Evolutionary conservation across 371 early-diverging fungal species (phyloP), one percentile per base, ranked within the genome.

Genomic region (Saksenaea oblongispora): DNA sequence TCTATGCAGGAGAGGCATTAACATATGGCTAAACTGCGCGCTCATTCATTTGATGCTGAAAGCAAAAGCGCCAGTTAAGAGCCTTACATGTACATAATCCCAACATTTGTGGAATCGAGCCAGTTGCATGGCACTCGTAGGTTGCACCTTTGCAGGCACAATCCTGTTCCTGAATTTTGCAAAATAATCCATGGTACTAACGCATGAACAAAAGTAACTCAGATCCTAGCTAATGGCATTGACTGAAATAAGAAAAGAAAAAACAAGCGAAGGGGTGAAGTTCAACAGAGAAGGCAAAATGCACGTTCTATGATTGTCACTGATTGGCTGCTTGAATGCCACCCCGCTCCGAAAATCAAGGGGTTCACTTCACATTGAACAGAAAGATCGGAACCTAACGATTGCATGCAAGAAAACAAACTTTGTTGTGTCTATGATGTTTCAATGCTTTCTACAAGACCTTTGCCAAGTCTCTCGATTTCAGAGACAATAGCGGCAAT

Each of bases 41-140:
- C n/a, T 10, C 11, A 37, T n/a, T 37, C 34, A 5, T 57, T 10
- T 14, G 11, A 3, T 11, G 5, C 11, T n/a, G 15, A 39, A 39
- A 39, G 7, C 36, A 54, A 8, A 2, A 18, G 13, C 11, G 51
- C 31, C 17, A 39, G 8, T 39, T 13, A 39, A 27, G 13, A 31
- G 51, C 64, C 73, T 80, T 86, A 89, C 91, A 71, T 87, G 87
- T 31, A 86, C 75, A 39, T 84, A 80, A 13, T 84, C 84, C 93
- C 93, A 93, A 22, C 87, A 89, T 60, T 88, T 87, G 68, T 89
- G 87, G 64, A 93, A 92, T 60, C 86, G 87, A 18, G 84, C 86
- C 54, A 90, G 76, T 56, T 89, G 91, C 75, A 86, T 83, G 22
- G 88, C 83, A 39, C 82, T 76, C 22, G 84, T 87, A 10, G 90